A percentile compares a stretch with the other conserved stretches of the same genome.
These are phyloP conservation scores for Elymus sibiricus DNA, from an alignment of 176 grass and related monocot species.

Conservation along the genomic window DNA sequence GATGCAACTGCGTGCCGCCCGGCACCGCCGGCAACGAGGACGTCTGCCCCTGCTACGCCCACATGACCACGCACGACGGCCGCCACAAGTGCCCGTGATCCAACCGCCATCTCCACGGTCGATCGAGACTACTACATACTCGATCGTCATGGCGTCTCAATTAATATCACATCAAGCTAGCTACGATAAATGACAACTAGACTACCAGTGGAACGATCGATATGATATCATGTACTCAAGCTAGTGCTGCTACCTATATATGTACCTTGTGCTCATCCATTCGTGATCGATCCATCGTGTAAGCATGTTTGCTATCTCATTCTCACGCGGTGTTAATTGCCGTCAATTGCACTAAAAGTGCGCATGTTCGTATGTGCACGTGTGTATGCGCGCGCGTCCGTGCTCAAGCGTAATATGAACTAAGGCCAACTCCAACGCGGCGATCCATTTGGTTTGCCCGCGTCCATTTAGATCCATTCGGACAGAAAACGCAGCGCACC, in stretches of 20 bases:
- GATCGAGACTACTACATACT: background rate
- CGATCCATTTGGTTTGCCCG: too few relatives aligned
- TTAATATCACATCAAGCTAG: background rate
- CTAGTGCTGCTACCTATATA: background rate
- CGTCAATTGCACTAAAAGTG: too few relatives aligned
- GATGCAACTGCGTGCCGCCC: slow-evolving; percentile 74
- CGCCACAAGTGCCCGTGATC: slow-evolving; percentile 61
- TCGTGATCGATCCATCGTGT: background rate
- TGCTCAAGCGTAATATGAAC: too few relatives aligned
- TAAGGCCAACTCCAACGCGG: too few relatives aligned
- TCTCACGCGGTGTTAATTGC: too few relatives aligned
- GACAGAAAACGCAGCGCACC: too few relatives aligned
- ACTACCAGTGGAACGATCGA: background rate
- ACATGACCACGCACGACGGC: slow-evolving; percentile 59
- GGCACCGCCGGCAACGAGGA: slow-evolving; percentile 77
- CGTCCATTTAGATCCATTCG: too few relatives aligned
- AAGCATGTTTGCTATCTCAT: background rate
- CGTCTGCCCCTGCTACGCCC: slow-evolving; percentile 79
- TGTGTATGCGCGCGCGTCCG: too few relatives aligned
- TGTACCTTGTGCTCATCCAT: background rate
- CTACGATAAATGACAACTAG: too few relatives aligned
- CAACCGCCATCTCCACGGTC: background rate
- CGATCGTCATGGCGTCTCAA: background rate
- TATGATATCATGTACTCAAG: background rate
- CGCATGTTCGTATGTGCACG: too few relatives aligned